phyloP scores from a whole-genome alignment of 768 basidiomycete genomes.

The Austroboletus eburneus region DNA sequence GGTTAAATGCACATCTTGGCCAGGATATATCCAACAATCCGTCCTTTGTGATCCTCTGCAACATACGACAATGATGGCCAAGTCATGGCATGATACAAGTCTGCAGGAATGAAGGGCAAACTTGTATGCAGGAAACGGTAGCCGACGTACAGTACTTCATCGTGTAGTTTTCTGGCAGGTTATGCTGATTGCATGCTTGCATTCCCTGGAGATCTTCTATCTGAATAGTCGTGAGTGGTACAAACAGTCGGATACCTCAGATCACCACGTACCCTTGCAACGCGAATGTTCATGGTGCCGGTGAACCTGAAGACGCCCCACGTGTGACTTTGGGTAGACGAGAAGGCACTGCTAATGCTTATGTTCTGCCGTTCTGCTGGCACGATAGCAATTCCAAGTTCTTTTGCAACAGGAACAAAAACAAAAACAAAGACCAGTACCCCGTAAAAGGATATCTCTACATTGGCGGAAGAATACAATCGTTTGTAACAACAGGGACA shows the following conservation, averaged over 20 bases:
- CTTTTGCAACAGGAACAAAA: background rate
- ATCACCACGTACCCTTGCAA: slow-evolving; percentile 26
- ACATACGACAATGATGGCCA: slow-evolving; percentile 95
- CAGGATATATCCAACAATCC: slow-evolving; percentile 93
- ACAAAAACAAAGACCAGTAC: background rate
- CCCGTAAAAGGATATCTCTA: slow-evolving; percentile 18
- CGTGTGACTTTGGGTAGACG: too few relatives aligned
- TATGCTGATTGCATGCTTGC: slow-evolving; percentile 92
- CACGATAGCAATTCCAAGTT: background rate
- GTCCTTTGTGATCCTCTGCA: slow-evolving; percentile 83
- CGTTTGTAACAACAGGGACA: slow-evolving; percentile 22
- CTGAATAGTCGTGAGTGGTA: slow-evolving; percentile 38
- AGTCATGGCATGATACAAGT: slow-evolving; percentile 84
- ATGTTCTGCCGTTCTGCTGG: too few relatives aligned
- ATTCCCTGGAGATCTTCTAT: slow-evolving; percentile 86
- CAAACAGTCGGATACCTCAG: background rate
- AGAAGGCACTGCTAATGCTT: too few relatives aligned
- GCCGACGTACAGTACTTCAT: slow-evolving; percentile 66
- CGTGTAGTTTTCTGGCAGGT: slow-evolving; percentile 88
- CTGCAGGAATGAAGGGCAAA: slow-evolving; percentile 37
- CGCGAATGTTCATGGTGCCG: slow-evolving; percentile 27
- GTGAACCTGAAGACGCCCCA: too few relatives aligned
- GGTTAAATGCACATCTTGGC: slow-evolving; percentile 77
- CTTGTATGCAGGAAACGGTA: background rate
- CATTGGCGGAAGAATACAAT: slow-evolving; percentile 22